Base-by-base conservation (phyloP, 202 grass and related monocot species). In the Panicum hallii region DNA sequence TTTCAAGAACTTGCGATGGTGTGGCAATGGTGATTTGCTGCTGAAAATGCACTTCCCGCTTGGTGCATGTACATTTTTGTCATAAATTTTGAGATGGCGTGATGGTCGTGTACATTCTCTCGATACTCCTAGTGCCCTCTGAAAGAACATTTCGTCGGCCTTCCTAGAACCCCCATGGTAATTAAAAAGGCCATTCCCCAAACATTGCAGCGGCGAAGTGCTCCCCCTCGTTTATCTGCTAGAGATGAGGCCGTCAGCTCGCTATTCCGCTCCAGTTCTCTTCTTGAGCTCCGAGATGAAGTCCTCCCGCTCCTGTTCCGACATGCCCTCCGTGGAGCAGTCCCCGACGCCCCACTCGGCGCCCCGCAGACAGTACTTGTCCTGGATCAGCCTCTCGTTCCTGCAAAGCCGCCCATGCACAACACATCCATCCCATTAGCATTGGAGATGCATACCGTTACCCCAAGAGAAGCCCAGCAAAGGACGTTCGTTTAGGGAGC, bases 261-360 rank as follows among this genome's bases (percentile, higher is more conserved):
- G 4, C 85, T 55, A 90, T 44, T 99, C 80, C 53, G 74, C 78
- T 30, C 88, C 90, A 10, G 58, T 79, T 86, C 87, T 90, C 77
- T 99, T 99, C 82, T 71, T 96, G 64, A 99, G 79, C 81, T 89
- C 81, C 22, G 78, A 13, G 16, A 99, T 83, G 84, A 99, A 99
- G 16, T 92, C 93, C 34, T 99, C 91, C 88, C 72, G 89, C 86
- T 99, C 96, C 94, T 96, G 82, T 57, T 96, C 85, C 17, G 96
- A 88, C 96, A 99, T 99, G 16, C 96, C 96, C 78, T 85, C 77
- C 16, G 93, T 99, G 57, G 96, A 99, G 88, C 96, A 98, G 63
- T 98, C 96, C 1, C 96, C 96, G 22, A 99, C 86, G 67, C 96
- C 96, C 96, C 93, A 99, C 48, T 99, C 91, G 3, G 96, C 96